Evolutionary conservation across 179 eudicot species (phyloP), one percentile per base, ranked within the genome.

Genomic region (Silene coronaria): DNA sequence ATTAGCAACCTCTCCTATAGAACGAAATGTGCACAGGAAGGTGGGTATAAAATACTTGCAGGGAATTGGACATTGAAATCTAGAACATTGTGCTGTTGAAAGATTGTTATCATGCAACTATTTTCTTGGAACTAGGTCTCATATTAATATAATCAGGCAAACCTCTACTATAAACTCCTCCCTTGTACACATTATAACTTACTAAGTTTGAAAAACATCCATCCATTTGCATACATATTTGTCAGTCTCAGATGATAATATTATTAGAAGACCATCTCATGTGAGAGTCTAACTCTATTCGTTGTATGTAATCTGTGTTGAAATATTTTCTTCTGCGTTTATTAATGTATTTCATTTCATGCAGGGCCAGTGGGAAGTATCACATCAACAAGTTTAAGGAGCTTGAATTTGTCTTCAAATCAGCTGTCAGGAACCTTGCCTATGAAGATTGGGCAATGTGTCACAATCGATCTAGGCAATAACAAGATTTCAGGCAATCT

Each of bases 371-470:
- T 89, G 5, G 86, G 77, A 60, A 82, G 83, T 27, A 84, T 88
- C 71, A 79, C 82, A 66, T 84, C 89, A 30, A 62, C 81, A 46
- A 86, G 84, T 79, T 76, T 89, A 53, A 75, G 77, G 71, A 67
- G 57, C 61, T 80, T 88, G 62, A 89, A 89, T 38, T 72, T 89
- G 58, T 89, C 93, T 14, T 88, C 86, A 8, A 89, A 89, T 80
- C 86, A 73, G 74, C 82, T 89, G 53, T 88, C 93, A 24, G 93
- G 91, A 26, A 61, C 84, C 62, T 82, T 87, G 77, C 93, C 93
- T 64, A 55, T 67, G 46, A 77, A 76, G 71, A 76, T 81, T 36
- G 91, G 89, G 21, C 84, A 84, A 67, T 89, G 93, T 77, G 80
- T 84, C 34, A 32, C 78, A 22, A 60, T 88, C 46, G 93, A 89